Evolutionary conservation across 768 basidiomycete species (phyloP).

Genomic region (Mycena amicta): DNA sequence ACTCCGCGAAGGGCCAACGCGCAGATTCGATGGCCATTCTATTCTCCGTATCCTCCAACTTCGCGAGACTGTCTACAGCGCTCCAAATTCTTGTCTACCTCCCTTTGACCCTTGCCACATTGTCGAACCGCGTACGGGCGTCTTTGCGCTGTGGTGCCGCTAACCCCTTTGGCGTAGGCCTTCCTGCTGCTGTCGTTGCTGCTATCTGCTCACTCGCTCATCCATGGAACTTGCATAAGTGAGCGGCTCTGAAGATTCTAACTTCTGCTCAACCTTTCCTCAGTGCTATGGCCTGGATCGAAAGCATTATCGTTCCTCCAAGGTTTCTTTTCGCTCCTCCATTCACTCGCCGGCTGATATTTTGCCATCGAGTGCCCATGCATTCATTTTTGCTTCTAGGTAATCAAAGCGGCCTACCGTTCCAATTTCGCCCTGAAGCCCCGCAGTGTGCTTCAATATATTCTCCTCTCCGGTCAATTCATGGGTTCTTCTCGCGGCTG

Average conservation of each 20-base stretch:
- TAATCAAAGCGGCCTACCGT: not conserved
- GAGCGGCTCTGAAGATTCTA: constrained; percentile 40
- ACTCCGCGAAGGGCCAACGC: too few species aligned
- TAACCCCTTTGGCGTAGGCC: constrained; percentile 35
- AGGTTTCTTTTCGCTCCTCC: too few species aligned
- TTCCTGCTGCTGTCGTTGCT: constrained; percentile 83
- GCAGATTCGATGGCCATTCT: too few species aligned
- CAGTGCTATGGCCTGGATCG: constrained; percentile 47
- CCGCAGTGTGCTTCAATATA: constrained; percentile 71
- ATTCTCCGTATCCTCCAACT: constrained; percentile 15
- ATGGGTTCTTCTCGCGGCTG: constrained; percentile 55
- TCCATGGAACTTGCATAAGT: constrained; percentile 79
- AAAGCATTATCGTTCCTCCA: constrained; percentile 75
- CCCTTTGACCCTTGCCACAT: constrained; percentile 81
- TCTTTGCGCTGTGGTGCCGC: too few species aligned
- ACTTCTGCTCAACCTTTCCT: not conserved
- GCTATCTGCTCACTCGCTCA: constrained; percentile 72
- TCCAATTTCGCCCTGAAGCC: too few species aligned
- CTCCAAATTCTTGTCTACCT: constrained; percentile 83
- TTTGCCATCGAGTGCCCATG: too few species aligned
- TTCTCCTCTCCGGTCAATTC: constrained; percentile 70
- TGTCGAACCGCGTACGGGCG: constrained; percentile 52
- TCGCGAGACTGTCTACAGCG: constrained; percentile 67
- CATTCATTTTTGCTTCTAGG: constrained; percentile 82
- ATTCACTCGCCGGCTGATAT: too few species aligned